These are phyloP conservation scores for Alisma plantagoaquatica DNA, from an alignment of 106 monocot species.

Conservation along the genomic window DNA sequence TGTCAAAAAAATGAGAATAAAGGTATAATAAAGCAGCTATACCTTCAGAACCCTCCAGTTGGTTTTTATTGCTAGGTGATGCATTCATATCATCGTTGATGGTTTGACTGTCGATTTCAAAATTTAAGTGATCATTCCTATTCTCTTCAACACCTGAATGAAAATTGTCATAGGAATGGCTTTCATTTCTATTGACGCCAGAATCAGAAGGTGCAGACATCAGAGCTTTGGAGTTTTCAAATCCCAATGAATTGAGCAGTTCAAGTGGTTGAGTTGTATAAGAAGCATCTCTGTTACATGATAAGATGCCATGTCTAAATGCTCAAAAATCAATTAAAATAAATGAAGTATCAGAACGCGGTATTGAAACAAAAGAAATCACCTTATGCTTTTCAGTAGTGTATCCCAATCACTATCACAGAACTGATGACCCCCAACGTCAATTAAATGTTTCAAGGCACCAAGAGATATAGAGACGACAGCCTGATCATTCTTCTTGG, in stretches of 20 bases:
- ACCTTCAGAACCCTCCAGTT: slow-evolving; percentile 67
- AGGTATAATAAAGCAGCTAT: slow-evolving; percentile 3
- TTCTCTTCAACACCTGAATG: slow-evolving; percentile 20
- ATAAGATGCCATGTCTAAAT: no score
- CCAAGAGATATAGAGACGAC: slow-evolving; percentile 95
- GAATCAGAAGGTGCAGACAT: slow-evolving; percentile 7
- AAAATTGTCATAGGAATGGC: slow-evolving; percentile 13
- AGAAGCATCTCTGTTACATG: slow-evolving; percentile 91
- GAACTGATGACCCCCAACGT: slow-evolving; percentile 95
- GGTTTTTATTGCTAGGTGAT: no score
- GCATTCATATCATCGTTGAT: no score
- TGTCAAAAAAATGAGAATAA: not conserved
- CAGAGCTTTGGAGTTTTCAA: slow-evolving; percentile 45
- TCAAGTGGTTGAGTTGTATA: slow-evolving; percentile 97
- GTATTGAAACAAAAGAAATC: not conserved
- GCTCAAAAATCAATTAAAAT: not conserved
- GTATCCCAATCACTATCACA: slow-evolving; percentile 92
- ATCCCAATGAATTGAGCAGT: slow-evolving; percentile 83
- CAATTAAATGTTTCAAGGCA: slow-evolving; percentile 92
- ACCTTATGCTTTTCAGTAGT: slow-evolving; percentile 87
- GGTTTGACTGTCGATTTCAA: no score
- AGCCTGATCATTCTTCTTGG: slow-evolving; percentile 91
- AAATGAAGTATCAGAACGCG: not conserved
- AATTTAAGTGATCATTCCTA: no score
- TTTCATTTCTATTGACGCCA: slow-evolving; percentile 17